Base-by-base conservation (phyloP, 192 early-diverging fungal genomes). In the Backusella liffmaniae region DNA sequence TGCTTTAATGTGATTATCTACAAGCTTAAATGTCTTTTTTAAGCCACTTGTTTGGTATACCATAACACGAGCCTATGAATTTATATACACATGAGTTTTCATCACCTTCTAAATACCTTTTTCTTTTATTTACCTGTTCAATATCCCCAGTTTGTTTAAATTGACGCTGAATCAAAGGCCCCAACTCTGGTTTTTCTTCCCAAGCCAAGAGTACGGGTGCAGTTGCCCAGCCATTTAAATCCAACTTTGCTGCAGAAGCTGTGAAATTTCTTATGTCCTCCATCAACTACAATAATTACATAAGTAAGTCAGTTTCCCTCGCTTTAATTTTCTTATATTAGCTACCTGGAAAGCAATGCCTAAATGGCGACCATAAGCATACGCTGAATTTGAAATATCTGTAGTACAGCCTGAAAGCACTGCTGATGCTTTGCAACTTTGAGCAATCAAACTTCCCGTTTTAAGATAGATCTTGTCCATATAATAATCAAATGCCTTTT, bases 381-480 rank as follows among this genome's bases (percentile, higher is more conserved):
- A 96, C 1, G 94, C 91, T 18, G 91, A 88, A 65, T 96, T 91
- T 37, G 85, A 88, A 12, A 96, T 87, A 37, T 92, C 92, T 23
- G 83, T 81, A 1, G 91, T 84, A 35, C 90, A 88, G 32, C 94
- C 94, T 68, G 94, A 95, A 30, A 99, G 84, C 9, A 98, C 91
- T 6, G 95, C 93, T 34, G 96, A 89, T 12, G 94, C 93, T 26
- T 90, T 86, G 78, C 96, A 97, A 80, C 92, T 94, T 77, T 97
- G 96, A 41, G 97, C 96, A 51, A 99, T 96, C 80, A 99, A 84
- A 77, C 92, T 92, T 30, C 94, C 97, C 0, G 97, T 98, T 83
- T 99, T 99, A 83, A 99, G 86, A 73, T 97, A 99, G 1, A 93
- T 96, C 83, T 97, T 99, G 65, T 97, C 89, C 86, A 99, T 85